Percentiles rank a stretch among this genome's conserved stretches.
Evolutionary conservation across 2,329 filamentous ascomycete genomes (phyloP).

Genomic region (Pseudodiploospora longispora): DNA sequence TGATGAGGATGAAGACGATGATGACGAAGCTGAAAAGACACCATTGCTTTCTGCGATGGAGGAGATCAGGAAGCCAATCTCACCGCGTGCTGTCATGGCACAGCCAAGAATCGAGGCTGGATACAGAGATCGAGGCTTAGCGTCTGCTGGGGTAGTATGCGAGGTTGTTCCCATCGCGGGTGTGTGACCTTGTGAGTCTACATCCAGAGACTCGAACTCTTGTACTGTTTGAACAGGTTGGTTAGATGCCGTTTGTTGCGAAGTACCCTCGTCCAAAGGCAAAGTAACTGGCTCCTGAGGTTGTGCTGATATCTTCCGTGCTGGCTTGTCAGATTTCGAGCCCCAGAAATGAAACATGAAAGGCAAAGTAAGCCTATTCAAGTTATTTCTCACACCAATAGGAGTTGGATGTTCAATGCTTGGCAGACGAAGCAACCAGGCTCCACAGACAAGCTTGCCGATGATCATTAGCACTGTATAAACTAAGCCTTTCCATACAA

Average conservation of each 20-base stretch:
- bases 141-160: background rate
- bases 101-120: conserved; percentile 6
- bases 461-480: conserved; percentile 65
- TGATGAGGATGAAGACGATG: conserved; percentile 64
- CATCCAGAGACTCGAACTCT: background rate
- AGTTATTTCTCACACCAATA: background rate
- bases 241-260: too few relatives aligned
- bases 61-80: conserved; percentile 9
- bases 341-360: too few relatives aligned
- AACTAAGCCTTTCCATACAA: conserved; percentile 66
- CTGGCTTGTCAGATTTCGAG: too few relatives aligned
- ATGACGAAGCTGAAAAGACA: conserved; percentile 44
- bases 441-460: conserved; percentile 51
- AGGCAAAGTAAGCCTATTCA: background rate
- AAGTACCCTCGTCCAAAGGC: too few relatives aligned
- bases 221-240: background rate
- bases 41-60: conserved; percentile 8
- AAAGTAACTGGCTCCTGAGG: too few relatives aligned
- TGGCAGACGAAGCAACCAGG: conserved; percentile 41
- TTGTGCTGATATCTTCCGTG: too few relatives aligned
- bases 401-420: background rate
- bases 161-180: background rate
- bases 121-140: conserved; percentile 2
- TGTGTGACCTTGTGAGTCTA: background rate
- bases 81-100: conserved; percentile 4